A percentile compares a stretch with the other conserved stretches of the same genome.
phyloP scores from a whole-genome alignment of 306 rosid genomes.

The Prunus campanulata region DNA sequence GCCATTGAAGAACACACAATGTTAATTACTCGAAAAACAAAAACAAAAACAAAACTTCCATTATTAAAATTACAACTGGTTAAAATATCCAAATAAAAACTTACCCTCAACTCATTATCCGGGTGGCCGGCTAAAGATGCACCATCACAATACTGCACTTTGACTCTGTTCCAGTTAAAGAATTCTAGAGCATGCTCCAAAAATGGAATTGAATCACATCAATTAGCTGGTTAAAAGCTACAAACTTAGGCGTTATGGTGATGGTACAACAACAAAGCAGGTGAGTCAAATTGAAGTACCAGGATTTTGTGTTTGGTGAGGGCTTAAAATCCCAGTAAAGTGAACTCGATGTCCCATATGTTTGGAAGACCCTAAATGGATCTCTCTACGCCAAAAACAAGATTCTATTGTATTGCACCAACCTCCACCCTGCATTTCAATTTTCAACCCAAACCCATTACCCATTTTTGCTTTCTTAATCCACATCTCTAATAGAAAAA shows the following conservation, averaged over 20 bases:
- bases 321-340: constrained; percentile 78
- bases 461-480: neutral
- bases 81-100: constrained; percentile 4
- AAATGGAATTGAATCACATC: constrained; percentile 28
- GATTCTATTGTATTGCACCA: constrained; percentile 74
- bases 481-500: neutral
- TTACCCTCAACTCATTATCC: constrained; percentile 58
- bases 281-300: constrained; percentile 37
- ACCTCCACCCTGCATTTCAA: constrained; percentile 76
- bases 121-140: constrained; percentile 89
- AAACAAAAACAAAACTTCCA: neutral
- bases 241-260: neutral
- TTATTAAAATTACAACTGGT: neutral
- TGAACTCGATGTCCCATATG: constrained; percentile 59
- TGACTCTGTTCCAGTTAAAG: constrained; percentile 94
- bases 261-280: neutral
- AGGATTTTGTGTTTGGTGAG: constrained; percentile 62
- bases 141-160: constrained; percentile 91
- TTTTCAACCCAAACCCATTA: constrained; percentile 4
- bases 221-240: neutral
- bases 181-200: constrained; percentile 61
- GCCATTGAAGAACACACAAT: constrained; percentile 13
- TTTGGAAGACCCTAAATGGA: constrained; percentile 74
- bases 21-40: neutral
- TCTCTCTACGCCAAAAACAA: constrained; percentile 56